Conservation (phyloP, 495 filamentous ascomycete species). For the Opeltia flavorubescens region DNA sequence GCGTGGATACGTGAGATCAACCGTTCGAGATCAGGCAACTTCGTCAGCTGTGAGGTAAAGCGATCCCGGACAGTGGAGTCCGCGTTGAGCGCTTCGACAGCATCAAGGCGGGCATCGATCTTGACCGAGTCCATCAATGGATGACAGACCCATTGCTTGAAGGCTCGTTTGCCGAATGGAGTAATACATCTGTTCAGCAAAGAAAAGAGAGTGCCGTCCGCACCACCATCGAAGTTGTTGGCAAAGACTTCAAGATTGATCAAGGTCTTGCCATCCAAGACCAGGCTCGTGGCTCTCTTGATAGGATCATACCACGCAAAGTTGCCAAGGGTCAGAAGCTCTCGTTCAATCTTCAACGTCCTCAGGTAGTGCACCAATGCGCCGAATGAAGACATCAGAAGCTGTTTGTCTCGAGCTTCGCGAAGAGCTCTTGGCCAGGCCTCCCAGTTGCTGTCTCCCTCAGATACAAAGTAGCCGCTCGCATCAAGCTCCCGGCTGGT, state of each 20-base stretch:
- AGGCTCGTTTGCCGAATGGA: conserved; percentile 92
- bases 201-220: conserved; percentile 75
- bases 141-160: conserved; percentile 96
- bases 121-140: conserved; percentile 71
- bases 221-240: conserved; percentile 79
- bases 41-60: conserved; percentile 71
- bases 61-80: conserved; percentile 63
- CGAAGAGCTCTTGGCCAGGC: conserved; percentile 70
- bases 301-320: conserved; percentile 91
- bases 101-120: conserved; percentile 92
- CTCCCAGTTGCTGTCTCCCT: conserved; percentile 45
- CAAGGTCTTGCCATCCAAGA: conserved; percentile 90
- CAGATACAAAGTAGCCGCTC: conserved; percentile 61
- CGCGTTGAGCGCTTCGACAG: conserved; percentile 82
- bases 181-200: conserved; percentile 91
- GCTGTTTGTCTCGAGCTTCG: conserved; percentile 61
- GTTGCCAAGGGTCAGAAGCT: conserved; percentile 77
- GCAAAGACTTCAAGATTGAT: conserved; percentile 96
- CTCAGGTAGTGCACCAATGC: conserved; percentile 79
- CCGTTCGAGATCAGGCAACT: conserved; percentile 88
- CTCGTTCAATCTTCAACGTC: conserved; percentile 76
- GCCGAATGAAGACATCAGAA: conserved; percentile 86
- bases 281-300: conserved; percentile 77
- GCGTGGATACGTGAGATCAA: conserved; percentile 93
- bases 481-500: conserved; percentile 71